Conservation (phyloP, 768 basidiomycete genomes). For the Leccinum longicurvipes region DNA sequence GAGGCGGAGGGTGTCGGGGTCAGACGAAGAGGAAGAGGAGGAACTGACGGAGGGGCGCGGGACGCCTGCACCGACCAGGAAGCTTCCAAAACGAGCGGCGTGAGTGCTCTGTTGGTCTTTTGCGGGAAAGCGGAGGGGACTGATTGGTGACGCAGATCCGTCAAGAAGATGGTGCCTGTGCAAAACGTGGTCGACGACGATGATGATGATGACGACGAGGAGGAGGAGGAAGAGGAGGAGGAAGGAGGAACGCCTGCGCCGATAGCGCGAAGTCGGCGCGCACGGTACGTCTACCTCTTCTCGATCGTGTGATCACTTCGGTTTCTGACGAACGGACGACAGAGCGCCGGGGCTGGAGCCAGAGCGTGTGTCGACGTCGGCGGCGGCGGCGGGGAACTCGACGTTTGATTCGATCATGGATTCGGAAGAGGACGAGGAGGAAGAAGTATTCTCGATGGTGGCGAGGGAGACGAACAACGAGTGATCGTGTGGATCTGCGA, state of each 20-base stretch:
- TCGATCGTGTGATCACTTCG: background rate
- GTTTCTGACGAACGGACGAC: background rate
- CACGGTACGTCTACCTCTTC: constrained; percentile 10
- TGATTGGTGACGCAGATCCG: constrained; percentile 30
- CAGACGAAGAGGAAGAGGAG: constrained; percentile 45
- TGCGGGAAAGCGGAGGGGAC: background rate
- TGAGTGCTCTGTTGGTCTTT: constrained; percentile 29
- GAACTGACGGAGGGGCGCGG: constrained; percentile 32
- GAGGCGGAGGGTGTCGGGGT: constrained; percentile 53
- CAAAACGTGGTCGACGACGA: constrained; percentile 31
- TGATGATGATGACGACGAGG: background rate
- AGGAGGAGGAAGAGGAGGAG: constrained; percentile 38
- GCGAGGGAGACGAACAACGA: background rate
- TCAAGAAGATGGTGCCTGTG: constrained; percentile 33
- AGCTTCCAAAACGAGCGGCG: constrained; percentile 58
- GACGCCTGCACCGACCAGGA: constrained; percentile 43
- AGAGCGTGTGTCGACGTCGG: constrained; percentile 6
- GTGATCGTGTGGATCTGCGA: background rate
- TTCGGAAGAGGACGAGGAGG: constrained; percentile 47
- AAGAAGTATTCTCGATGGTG: constrained; percentile 40
- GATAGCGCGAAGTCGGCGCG: constrained; percentile 1
- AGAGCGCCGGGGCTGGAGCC: constrained; percentile 4
- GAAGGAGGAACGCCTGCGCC: constrained; percentile 41
- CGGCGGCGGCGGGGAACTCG: constrained; percentile 10
- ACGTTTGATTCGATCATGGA: constrained; percentile 53